These are phyloP conservation scores for Protomyces arabidopsidicola DNA, from an alignment of 1,139 yeast genomes.

Conservation along the genomic window DNA sequence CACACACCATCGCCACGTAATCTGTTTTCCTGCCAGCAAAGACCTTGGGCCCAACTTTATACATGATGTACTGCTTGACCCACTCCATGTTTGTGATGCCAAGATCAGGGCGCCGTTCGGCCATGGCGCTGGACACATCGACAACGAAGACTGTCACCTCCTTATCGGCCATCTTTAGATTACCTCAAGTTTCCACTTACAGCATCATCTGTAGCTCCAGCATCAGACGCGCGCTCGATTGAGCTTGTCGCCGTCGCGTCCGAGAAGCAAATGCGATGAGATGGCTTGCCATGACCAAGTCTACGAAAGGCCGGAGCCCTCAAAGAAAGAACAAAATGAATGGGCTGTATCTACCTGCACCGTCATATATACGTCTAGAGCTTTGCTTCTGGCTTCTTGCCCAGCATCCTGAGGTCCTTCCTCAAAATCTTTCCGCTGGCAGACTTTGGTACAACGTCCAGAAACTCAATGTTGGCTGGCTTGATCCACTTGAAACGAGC, in stretches of 20 bases:
- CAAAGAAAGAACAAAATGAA: background rate
- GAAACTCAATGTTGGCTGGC: slow-evolving; percentile 42
- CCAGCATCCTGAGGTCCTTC: slow-evolving; percentile 11
- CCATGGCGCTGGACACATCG: slow-evolving; percentile 51
- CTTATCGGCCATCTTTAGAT: slow-evolving; percentile 29
- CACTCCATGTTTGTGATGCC: slow-evolving; percentile 41
- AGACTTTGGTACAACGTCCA: slow-evolving; percentile 41
- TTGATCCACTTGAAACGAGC: slow-evolving; percentile 43
- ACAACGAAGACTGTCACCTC: slow-evolving; percentile 49
- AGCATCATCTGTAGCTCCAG: too few relatives aligned
- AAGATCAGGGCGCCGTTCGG: slow-evolving; percentile 35
- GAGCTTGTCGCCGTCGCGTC: too few relatives aligned
- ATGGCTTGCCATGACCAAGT: background rate
- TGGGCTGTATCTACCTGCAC: background rate
- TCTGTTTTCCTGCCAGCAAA: slow-evolving; percentile 56
- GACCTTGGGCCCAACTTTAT: slow-evolving; percentile 46
- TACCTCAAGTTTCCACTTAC: background rate
- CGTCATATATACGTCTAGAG: background rate
- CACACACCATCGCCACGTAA: slow-evolving; percentile 47
- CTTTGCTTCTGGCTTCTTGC: slow-evolving; percentile 15
- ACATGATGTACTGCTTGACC: slow-evolving; percentile 46
- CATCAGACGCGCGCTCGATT: too few relatives aligned
- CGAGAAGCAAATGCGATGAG: background rate
- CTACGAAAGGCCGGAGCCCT: too few relatives aligned
- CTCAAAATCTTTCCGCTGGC: slow-evolving; percentile 44